Evolutionary conservation across 768 basidiomycete species (phyloP).

Genomic region (Boletellus ananiceps): DNA sequence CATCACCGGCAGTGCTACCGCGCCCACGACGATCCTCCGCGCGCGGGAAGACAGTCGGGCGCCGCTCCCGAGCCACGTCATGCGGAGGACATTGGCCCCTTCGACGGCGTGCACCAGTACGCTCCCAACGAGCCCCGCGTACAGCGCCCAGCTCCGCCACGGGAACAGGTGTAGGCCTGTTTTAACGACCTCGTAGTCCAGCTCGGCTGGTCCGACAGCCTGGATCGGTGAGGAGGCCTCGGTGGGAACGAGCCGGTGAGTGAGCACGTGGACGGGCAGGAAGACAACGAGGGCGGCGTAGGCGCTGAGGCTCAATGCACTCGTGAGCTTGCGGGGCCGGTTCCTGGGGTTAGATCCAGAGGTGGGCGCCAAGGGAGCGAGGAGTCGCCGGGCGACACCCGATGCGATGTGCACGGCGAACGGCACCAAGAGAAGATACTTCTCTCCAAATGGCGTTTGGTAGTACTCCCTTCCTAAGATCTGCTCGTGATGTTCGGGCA

Average conservation of each 20-base stretch:
- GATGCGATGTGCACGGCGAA: conserved; percentile 61
- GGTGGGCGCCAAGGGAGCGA: conserved; percentile 30
- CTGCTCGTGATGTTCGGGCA: conserved; percentile 32
- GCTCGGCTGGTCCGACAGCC: conserved; percentile 64
- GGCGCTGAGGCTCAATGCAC: conserved; percentile 54
- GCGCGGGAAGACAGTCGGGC: conserved; percentile 13
- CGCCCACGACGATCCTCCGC: conserved; percentile 31
- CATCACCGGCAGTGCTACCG: conserved; percentile 47
- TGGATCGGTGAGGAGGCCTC: conserved; percentile 34
- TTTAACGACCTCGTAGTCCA: conserved; percentile 84
- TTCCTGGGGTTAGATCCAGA: conserved; percentile 12
- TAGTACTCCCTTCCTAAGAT: conserved; percentile 84
- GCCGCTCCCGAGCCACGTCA: conserved; percentile 35
- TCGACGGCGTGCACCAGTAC: conserved; percentile 60
- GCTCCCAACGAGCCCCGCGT: conserved; percentile 54
- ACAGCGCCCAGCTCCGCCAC: conserved; percentile 54
- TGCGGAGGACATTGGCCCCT: conserved; percentile 52
- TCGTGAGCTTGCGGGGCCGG: conserved; percentile 33
- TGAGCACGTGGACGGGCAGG: conserved; percentile 65
- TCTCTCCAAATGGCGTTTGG: conserved; percentile 66
- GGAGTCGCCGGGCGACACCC: conserved; percentile 54
- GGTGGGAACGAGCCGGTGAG: conserved; percentile 55
- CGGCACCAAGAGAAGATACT: conserved; percentile 61
- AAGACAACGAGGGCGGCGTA: conserved; percentile 51
- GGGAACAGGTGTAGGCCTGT: conserved; percentile 62